Conservation (phyloP, 352 stramenopile genomes). For the Globisporangium okanoganense region DNA sequence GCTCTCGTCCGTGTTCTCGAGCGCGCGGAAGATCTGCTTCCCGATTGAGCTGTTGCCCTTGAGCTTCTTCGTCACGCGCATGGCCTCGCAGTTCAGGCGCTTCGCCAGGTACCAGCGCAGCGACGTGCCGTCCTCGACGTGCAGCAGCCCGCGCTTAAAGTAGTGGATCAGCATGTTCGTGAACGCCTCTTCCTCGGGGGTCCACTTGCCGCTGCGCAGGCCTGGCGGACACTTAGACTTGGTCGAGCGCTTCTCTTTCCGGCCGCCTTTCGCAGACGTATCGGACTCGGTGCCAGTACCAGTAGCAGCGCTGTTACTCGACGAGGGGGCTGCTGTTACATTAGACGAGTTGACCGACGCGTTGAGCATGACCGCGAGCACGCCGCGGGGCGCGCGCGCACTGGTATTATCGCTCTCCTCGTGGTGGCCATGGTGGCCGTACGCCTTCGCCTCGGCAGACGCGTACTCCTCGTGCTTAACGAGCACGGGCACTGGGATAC, state of each 20-base stretch:
- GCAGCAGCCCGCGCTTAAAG: constrained; percentile 74
- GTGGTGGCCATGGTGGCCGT: constrained; percentile 8
- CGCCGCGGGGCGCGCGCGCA: not conserved
- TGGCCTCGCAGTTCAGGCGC: constrained; percentile 82
- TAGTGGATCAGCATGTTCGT: constrained; percentile 86
- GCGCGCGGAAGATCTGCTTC: constrained; percentile 84
- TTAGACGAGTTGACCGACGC: not conserved
- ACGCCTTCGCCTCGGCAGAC: constrained; percentile 7
- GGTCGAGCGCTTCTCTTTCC: constrained; percentile 63
- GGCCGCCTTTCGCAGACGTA: constrained; percentile 7
- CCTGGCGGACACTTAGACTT: constrained; percentile 84
- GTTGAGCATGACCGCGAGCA: constrained; percentile 5
- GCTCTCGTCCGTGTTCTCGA: constrained; percentile 63
- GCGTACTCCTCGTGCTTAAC: constrained; percentile 18
- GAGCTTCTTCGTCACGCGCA: constrained; percentile 89
- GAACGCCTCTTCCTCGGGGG: constrained; percentile 73
- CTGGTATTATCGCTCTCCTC: constrained; percentile 9
- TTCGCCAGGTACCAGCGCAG: constrained; percentile 85
- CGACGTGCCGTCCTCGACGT: constrained; percentile 81
- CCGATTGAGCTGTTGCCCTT: constrained; percentile 87
- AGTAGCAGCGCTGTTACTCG: not conserved
- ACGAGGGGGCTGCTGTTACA: not conserved
- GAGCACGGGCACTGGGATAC: constrained; percentile 11
- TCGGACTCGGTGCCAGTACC: constrained; percentile 15
- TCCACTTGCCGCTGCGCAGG: constrained; percentile 85